These are phyloP conservation scores for Lipomyces spencermartinsiae DNA, from an alignment of 805 yeast genomes.

Conservation along the genomic window DNA sequence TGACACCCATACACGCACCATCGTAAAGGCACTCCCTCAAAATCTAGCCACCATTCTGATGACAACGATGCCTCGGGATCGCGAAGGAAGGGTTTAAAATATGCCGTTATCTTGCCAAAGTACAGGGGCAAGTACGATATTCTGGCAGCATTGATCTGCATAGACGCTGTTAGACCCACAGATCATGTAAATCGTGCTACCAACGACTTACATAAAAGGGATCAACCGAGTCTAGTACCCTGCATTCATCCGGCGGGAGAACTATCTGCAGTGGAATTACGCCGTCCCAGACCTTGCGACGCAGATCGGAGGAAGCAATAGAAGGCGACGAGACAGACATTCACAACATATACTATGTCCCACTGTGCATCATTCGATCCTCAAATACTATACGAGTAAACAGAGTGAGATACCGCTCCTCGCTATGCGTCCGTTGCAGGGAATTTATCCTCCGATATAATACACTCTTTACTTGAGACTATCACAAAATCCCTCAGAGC, in stretches of 20 bases:
- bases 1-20: conserved; percentile 54
- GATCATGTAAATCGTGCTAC: not conserved
- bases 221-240: conserved; percentile 24
- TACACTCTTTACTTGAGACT: not conserved
- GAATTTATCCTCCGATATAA: too few species aligned
- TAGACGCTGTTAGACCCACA: not conserved
- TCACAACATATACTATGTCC: conserved; percentile 5
- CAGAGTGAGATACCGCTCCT: not conserved
- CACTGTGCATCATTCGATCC: conserved; percentile 1
- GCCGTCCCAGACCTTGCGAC: conserved; percentile 42
- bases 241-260: conserved; percentile 39
- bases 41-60: conserved; percentile 68
- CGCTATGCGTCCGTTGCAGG: not conserved
- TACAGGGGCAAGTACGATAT: conserved; percentile 42
- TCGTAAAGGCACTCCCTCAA: conserved; percentile 64
- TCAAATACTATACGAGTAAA: not conserved
- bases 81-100: conserved; percentile 40
- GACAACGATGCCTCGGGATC: conserved; percentile 39
- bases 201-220: conserved; percentile 33
- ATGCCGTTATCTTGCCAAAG: conserved; percentile 36
- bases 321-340: conserved; percentile 1
- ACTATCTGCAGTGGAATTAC: conserved; percentile 41
- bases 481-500: not conserved
- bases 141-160: conserved; percentile 35
- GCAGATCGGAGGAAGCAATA: conserved; percentile 9